A percentile compares a stretch with the other conserved stretches of the same genome.
phyloP scores from a whole-genome alignment of 805 yeast genomes.

The Kazachstania bromeliacearum region DNA sequence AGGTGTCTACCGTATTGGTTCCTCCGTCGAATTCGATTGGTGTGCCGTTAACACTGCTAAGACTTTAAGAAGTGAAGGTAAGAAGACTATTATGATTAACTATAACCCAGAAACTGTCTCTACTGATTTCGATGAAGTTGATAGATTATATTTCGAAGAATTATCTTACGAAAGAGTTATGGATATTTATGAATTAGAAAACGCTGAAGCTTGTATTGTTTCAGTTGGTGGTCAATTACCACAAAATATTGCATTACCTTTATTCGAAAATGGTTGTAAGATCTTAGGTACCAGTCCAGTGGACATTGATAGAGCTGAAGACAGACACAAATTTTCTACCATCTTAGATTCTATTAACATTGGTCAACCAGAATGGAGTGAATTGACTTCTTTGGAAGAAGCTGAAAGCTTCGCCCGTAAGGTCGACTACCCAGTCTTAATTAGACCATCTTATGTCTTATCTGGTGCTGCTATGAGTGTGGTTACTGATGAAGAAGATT shows the following conservation, averaged over 20 bases:
- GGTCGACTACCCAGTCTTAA: constrained; percentile 92
- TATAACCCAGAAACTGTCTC: constrained; percentile 98
- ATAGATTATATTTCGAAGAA: constrained; percentile 92
- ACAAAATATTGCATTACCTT: constrained; percentile 84
- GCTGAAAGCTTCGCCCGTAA: constrained; percentile 77
- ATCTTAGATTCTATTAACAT: constrained; percentile 86
- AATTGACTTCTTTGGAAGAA: constrained; percentile 73
- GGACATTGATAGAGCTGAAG: constrained; percentile 95
- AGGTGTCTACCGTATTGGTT: constrained; percentile 98
- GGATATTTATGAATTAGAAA: constrained; percentile 93
- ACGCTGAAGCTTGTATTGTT: constrained; percentile 83
- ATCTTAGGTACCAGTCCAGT: constrained; percentile 91
- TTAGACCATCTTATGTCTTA: constrained; percentile 93
- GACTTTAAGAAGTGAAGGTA: constrained; percentile 78
- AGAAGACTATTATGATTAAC: constrained; percentile 90
- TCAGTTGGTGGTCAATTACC: constrained; percentile 98
- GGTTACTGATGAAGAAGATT: constrained; percentile 67
- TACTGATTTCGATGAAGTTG: constrained; percentile 97
- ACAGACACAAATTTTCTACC: constrained; percentile 94
- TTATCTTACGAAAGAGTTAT: constrained; percentile 89
- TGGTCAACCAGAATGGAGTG: constrained; percentile 98
- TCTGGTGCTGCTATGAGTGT: constrained; percentile 99
- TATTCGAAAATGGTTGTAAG: constrained; percentile 74
- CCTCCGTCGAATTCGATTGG: constrained; percentile 98
- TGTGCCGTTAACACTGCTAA: constrained; percentile 97